Evolutionary conservation across 176 grass and related monocot species (phyloP).

Genomic region (Dendrocalamus sinicus): DNA sequence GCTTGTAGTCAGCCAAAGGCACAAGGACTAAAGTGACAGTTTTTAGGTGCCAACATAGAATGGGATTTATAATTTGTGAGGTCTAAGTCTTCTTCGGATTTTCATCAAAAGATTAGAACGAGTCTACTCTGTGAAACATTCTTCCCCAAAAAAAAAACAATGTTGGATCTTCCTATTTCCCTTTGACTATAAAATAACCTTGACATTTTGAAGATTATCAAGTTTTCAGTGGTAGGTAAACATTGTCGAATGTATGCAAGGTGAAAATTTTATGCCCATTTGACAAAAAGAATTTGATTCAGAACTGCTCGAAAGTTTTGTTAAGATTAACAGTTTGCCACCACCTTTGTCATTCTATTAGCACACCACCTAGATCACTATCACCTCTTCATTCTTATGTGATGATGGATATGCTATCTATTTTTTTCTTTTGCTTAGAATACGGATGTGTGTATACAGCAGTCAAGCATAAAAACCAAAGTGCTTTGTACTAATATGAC

Average conservation of each 20-base stretch:
- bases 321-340: background rate
- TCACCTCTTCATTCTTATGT: background rate
- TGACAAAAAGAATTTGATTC: background rate
- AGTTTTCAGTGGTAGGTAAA: background rate
- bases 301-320: background rate
- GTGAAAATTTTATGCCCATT: background rate
- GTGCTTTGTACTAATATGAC: no score
- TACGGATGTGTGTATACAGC: background rate
- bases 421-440: background rate
- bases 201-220: background rate
- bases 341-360: background rate
- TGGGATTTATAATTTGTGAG: background rate
- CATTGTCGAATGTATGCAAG: background rate
- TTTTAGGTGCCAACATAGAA: conserved; percentile 6
- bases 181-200: background rate
- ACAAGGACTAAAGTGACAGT: background rate
- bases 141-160: background rate
- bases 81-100: conserved; percentile 2
- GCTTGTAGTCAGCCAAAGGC: background rate
- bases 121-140: conserved; percentile 7
- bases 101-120: background rate
- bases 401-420: background rate
- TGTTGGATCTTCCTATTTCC: background rate
- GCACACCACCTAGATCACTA: background rate
- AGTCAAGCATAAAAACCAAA: background rate